Evolutionary conservation across 768 basidiomycete species (phyloP).

Genomic region (Lepiota brunneoincarnata): DNA sequence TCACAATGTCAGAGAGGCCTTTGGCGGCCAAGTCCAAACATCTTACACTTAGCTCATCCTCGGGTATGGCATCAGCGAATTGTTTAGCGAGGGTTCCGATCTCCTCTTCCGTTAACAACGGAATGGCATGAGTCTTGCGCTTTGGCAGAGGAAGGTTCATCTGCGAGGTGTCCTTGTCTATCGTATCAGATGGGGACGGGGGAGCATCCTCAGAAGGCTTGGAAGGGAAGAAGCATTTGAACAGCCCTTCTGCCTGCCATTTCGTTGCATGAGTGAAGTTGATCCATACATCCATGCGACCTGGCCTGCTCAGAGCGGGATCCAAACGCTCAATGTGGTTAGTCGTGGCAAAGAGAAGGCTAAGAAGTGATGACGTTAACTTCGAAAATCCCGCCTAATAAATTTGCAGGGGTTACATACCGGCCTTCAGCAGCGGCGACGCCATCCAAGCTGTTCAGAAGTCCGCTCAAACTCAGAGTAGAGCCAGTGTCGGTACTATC

Average conservation of each 20-base stretch:
- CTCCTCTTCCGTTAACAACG: constrained; percentile 72
- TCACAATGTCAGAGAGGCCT: neutral
- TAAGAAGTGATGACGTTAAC: constrained; percentile 23
- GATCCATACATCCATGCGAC: constrained; percentile 91
- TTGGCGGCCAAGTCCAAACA: neutral
- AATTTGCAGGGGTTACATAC: constrained; percentile 37
- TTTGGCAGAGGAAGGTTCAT: constrained; percentile 67
- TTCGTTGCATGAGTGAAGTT: constrained; percentile 90
- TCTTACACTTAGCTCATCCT: constrained; percentile 82
- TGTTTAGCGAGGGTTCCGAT: constrained; percentile 75
- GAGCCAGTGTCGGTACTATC: constrained; percentile 67
- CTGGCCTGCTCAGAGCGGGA: constrained; percentile 83
- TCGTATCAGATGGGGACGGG: constrained; percentile 16
- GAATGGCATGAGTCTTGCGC: constrained; percentile 64
- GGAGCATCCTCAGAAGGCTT: constrained; percentile 35
- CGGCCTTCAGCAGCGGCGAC: constrained; percentile 85
- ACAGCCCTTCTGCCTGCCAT: constrained; percentile 91
- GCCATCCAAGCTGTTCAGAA: constrained; percentile 84
- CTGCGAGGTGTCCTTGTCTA: constrained; percentile 49
- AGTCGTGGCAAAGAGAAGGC: constrained; percentile 86
- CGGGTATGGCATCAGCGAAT: constrained; percentile 81
- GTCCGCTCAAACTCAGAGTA: constrained; percentile 80
- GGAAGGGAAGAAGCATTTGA: constrained; percentile 91
- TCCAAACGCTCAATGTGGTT: constrained; percentile 94
- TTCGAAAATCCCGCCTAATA: constrained; percentile 1